Conservation (phyloP, 768 basidiomycete genomes). For the Crassisporium funariophilum region DNA sequence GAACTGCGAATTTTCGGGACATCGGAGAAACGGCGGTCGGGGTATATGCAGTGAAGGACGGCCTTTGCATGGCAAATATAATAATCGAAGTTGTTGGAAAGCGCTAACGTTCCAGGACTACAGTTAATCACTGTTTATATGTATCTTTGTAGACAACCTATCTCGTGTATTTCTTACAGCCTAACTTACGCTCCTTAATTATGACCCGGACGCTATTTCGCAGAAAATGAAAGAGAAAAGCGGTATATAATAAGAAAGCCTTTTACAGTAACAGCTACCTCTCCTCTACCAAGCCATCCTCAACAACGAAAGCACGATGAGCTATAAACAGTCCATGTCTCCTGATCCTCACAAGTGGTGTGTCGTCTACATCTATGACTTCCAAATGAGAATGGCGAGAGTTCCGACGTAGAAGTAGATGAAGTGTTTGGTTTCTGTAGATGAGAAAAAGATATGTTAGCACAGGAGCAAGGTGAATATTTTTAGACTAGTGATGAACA, state of each 20-base stretch:
- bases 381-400: slow-evolving; percentile 94
- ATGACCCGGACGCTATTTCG: slow-evolving; percentile 4
- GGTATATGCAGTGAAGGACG: slow-evolving; percentile 52
- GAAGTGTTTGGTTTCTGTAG: slow-evolving; percentile 93
- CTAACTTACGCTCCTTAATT: slow-evolving; percentile 19
- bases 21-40: slow-evolving; percentile 57
- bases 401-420: slow-evolving; percentile 97
- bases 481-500: slow-evolving; percentile 15
- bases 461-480: slow-evolving; percentile 2
- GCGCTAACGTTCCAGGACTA: slow-evolving; percentile 13
- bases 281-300: background rate
- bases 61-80: slow-evolving; percentile 54
- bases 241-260: slow-evolving; percentile 21
- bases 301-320: background rate
- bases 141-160: slow-evolving; percentile 26
- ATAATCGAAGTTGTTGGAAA: slow-evolving; percentile 55
- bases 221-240: slow-evolving; percentile 8
- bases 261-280: slow-evolving; percentile 19
- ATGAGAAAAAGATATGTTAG: slow-evolving; percentile 5
- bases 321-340: slow-evolving; percentile 7
- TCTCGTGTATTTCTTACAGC: slow-evolving; percentile 16
- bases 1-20: slow-evolving; percentile 50
- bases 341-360: background rate
- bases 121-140: slow-evolving; percentile 12
- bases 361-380: slow-evolving; percentile 58